Evolutionary conservation across 2,329 filamentous ascomycete species (phyloP).

Genomic region (Thelonectria blattea): DNA sequence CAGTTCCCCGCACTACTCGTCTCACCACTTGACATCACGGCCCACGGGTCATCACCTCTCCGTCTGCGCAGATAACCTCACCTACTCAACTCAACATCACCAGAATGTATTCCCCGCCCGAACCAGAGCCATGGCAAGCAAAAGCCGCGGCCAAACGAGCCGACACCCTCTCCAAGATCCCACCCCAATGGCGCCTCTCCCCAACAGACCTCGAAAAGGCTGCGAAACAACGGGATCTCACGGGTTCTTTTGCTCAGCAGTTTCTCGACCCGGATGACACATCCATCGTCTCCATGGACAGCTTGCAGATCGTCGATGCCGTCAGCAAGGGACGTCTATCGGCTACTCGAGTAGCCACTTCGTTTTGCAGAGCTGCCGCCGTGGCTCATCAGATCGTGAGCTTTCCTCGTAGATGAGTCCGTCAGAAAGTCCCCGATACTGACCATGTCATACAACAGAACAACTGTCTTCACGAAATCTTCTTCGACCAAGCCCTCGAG

Average conservation of each 20-base stretch:
- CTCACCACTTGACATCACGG: too few species aligned
- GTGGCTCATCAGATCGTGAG: constrained; percentile 61
- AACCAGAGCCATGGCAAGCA: constrained; percentile 21
- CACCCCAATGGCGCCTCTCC: constrained; percentile 28
- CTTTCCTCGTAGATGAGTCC: background rate
- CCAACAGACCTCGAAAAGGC: constrained; percentile 22
- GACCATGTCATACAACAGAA: constrained; percentile 10
- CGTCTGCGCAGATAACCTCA: background rate
- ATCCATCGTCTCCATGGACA: background rate
- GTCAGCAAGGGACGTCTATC: background rate
- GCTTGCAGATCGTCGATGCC: constrained; percentile 2
- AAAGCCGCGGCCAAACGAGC: constrained; percentile 29
- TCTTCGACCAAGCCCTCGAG: constrained; percentile 28
- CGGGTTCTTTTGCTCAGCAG: constrained; percentile 28
- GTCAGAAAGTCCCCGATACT: background rate
- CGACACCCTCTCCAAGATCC: constrained; percentile 26
- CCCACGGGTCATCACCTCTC: too few species aligned
- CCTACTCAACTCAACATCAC: background rate
- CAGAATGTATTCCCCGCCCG: background rate
- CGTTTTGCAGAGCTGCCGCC: constrained; percentile 57
- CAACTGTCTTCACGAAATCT: constrained; percentile 29
- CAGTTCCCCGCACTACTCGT: too few species aligned
- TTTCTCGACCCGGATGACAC: constrained; percentile 21
- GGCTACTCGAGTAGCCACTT: constrained; percentile 47
- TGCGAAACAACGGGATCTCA: constrained; percentile 18